Base-by-base conservation (phyloP, 148 eudicot genomes). In the Vaccinium myrtillus region DNA sequence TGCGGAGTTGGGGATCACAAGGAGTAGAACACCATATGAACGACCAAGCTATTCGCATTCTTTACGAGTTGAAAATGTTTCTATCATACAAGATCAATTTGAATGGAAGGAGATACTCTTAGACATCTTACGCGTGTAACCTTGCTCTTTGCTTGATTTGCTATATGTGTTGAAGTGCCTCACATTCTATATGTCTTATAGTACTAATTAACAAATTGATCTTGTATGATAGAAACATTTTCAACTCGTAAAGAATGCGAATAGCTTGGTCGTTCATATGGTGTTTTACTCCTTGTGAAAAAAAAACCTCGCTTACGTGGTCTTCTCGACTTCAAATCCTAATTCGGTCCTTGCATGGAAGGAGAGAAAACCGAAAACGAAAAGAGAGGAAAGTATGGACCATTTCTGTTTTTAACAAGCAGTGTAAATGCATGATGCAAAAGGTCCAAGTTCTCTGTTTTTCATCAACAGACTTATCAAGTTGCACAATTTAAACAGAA, bases 381-480 rank as follows among this genome's bases (percentile, higher is more conserved):
- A 75, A 16, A 54, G 51, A 83, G 78, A 65, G 85, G 65, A 27
- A 76, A 82, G 92, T 86, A 90, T 90, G 92, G 92, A 86, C 85
- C 84, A 65, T 81, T 84, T 89, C 86, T 87, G 89, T 89, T 87
- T 79, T 87, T 56, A 82, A 71, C 81, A 89, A 87, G 82, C 88
- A 79, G 86, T 77, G 81, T 83, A 84, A 69, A 76, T 61, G 80
- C 70, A 82, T 74, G 83, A 43, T 80, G 83, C 53, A 77, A 80
- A 87, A 81, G 87, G 88, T 90, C 91, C 91, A 88, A 89, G 87
- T 90, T 89, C 91, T 84, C 86, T 85, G 88, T 76, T 84, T 77
- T 53, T 39, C 85, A 51, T 50, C 76, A 90, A 85, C 86, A 84
- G 86, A 86, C 84, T 83, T 88, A 82, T 86, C 86, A 87, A 82